phyloP scores from a whole-genome alignment of 495 filamentous ascomycete species.

The Lasiosphaeria hispida region DNA sequence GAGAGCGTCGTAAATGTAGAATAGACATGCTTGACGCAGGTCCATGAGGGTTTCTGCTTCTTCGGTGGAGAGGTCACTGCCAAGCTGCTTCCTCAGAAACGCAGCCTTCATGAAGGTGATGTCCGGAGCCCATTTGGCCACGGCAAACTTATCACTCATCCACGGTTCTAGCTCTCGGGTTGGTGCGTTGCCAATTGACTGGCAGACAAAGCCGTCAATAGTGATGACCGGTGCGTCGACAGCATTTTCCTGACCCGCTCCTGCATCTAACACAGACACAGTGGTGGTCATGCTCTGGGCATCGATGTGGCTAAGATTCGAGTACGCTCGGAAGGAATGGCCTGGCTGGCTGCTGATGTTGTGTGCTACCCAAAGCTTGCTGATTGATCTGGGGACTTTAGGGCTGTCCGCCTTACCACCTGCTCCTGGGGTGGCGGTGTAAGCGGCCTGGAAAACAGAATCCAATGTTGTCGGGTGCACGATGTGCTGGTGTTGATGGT shows the following conservation, averaged over 20 bases:
- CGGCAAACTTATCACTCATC: slow-evolving; percentile 25
- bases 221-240: slow-evolving; percentile 13
- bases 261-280: slow-evolving; percentile 18
- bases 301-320: slow-evolving; percentile 19
- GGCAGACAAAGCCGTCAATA: slow-evolving; percentile 25
- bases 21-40: slow-evolving; percentile 27
- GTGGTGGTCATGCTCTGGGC: slow-evolving; percentile 20
- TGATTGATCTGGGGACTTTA: slow-evolving; percentile 27
- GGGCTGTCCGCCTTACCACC: slow-evolving; percentile 11
- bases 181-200: slow-evolving; percentile 25
- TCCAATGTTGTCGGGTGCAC: slow-evolving; percentile 52
- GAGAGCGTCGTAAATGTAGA: slow-evolving; percentile 29
- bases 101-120: slow-evolving; percentile 22
- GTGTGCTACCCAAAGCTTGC: slow-evolving; percentile 26
- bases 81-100: slow-evolving; percentile 21
- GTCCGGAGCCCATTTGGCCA: slow-evolving; percentile 28
- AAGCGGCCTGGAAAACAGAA: slow-evolving; percentile 37
- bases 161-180: slow-evolving; percentile 2
- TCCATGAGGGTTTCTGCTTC: slow-evolving; percentile 27
- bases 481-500: slow-evolving; percentile 40
- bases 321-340: slow-evolving; percentile 25
- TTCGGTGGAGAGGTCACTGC: slow-evolving; percentile 18
- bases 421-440: slow-evolving; percentile 24
- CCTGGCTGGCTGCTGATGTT: slow-evolving; percentile 13
- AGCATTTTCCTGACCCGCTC: not conserved